A percentile compares a stretch with the other conserved stretches of the same genome.
Evolutionary conservation across 495 filamentous ascomycete genomes (phyloP).

Genomic region (Letharia lupina): DNA sequence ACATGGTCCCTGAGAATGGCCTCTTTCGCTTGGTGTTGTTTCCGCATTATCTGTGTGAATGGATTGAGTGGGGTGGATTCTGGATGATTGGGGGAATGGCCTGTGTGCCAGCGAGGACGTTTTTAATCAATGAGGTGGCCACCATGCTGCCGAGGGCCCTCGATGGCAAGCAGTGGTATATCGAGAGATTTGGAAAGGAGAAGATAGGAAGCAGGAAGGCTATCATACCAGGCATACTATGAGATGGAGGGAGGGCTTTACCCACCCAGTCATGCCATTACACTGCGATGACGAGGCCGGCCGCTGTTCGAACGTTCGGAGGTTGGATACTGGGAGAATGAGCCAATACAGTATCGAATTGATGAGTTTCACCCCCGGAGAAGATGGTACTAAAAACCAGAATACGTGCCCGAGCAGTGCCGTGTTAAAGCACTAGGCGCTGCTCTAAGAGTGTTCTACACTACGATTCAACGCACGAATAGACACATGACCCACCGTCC

Average conservation of each 20-base stretch:
- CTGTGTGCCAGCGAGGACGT: slow-evolving; percentile 65
- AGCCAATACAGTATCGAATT: not conserved
- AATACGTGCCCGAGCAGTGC: not conserved
- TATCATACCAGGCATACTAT: slow-evolving; percentile 56
- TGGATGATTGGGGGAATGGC: slow-evolving; percentile 58
- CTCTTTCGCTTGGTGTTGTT: slow-evolving; percentile 76
- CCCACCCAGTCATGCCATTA: not conserved
- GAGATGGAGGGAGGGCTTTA: not conserved
- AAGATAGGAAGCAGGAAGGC: slow-evolving; percentile 68
- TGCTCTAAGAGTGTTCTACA: not conserved
- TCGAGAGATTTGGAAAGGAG: slow-evolving; percentile 74
- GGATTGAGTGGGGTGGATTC: slow-evolving; percentile 92
- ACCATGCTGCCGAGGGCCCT: slow-evolving; percentile 88
- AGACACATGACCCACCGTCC: not conserved
- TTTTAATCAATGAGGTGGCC: slow-evolving; percentile 76
- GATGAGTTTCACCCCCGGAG: not conserved
- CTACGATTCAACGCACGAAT: not conserved
- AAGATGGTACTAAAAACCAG: not conserved
- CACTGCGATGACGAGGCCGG: not conserved
- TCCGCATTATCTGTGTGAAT: slow-evolving; percentile 91
- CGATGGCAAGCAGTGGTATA: slow-evolving; percentile 79
- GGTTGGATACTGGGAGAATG: not conserved
- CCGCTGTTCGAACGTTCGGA: not conserved
- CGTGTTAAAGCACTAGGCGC: not conserved
- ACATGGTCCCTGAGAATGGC: slow-evolving; percentile 75